phyloP scores from a whole-genome alignment of 768 basidiomycete species.

The Tulasnella sp. region DNA sequence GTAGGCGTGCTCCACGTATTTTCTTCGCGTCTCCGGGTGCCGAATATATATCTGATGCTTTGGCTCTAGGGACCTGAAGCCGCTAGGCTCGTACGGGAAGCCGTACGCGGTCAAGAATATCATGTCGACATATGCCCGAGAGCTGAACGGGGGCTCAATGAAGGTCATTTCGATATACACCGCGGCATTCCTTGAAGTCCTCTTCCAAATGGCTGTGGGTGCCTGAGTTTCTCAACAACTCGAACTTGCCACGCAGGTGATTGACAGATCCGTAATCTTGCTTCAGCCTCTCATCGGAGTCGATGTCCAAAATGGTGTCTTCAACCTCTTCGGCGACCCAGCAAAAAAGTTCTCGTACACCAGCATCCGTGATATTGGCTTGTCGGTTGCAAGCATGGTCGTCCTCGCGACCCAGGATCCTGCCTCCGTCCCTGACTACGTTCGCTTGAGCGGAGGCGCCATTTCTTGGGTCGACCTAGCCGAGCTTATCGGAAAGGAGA shows the following conservation, averaged over 20 bases:
- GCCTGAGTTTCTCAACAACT: too few species aligned
- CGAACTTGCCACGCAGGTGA: too few species aligned
- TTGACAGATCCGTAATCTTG: too few species aligned
- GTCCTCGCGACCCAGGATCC: background rate
- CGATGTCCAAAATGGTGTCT: background rate
- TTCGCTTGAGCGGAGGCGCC: background rate
- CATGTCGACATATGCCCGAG: background rate
- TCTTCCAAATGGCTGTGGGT: background rate
- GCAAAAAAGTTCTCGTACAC: background rate
- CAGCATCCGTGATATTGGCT: too few species aligned
- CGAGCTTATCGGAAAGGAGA: background rate
- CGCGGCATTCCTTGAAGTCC: background rate
- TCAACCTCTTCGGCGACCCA: background rate
- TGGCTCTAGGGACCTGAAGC: too few species aligned
- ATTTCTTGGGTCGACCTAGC: background rate
- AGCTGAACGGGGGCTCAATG: background rate
- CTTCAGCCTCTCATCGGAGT: conserved; percentile 5
- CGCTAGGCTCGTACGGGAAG: too few species aligned
- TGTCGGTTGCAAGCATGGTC: too few species aligned
- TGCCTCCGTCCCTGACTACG: background rate
- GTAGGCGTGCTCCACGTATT: background rate
- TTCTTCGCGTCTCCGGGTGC: too few species aligned
- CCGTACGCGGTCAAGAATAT: too few species aligned
- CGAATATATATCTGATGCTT: too few species aligned
- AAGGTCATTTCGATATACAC: background rate